phyloP scores from a whole-genome alignment of 805 yeast genomes.

The Cyberlindnera saturnus region DNA sequence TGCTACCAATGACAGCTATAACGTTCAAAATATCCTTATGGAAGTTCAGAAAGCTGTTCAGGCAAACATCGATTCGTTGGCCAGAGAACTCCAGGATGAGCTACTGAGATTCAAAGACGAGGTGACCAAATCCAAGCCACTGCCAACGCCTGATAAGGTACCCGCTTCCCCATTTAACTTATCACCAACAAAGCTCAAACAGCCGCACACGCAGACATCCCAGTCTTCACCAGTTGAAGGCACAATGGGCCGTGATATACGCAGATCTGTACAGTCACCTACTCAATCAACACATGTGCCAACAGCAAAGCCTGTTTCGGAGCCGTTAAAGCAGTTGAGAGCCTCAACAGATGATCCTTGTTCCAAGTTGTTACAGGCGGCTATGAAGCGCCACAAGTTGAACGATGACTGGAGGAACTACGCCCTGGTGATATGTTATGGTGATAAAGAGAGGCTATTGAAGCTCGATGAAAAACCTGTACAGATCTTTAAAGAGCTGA shows the following conservation, averaged over 20 bases:
- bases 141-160: conserved; percentile 21
- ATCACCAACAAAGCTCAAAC: conserved; percentile 21
- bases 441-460: conserved; percentile 80
- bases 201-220: background rate
- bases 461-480: conserved; percentile 88
- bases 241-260: conserved; percentile 3
- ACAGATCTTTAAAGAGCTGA: conserved; percentile 73
- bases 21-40: conserved; percentile 7
- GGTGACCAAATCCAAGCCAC: conserved; percentile 9
- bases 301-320: conserved; percentile 29
- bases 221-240: conserved; percentile 8
- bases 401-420: conserved; percentile 83
- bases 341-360: conserved; percentile 92
- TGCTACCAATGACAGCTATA: conserved; percentile 8
- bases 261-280: conserved; percentile 13
- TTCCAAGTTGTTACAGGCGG: conserved; percentile 78
- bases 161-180: conserved; percentile 25
- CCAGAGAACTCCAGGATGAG: conserved; percentile 12
- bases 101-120: conserved; percentile 14
- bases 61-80: conserved; percentile 6
- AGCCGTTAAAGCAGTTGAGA: conserved; percentile 76
- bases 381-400: conserved; percentile 78
- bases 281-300: conserved; percentile 9
- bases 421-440: conserved; percentile 83
- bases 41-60: conserved; percentile 13